Evolutionary conservation across 2,329 filamentous ascomycete genomes (phyloP), one percentile per base, ranked within the genome.

Genomic region (Fonsecaea pugnacius): DNA sequence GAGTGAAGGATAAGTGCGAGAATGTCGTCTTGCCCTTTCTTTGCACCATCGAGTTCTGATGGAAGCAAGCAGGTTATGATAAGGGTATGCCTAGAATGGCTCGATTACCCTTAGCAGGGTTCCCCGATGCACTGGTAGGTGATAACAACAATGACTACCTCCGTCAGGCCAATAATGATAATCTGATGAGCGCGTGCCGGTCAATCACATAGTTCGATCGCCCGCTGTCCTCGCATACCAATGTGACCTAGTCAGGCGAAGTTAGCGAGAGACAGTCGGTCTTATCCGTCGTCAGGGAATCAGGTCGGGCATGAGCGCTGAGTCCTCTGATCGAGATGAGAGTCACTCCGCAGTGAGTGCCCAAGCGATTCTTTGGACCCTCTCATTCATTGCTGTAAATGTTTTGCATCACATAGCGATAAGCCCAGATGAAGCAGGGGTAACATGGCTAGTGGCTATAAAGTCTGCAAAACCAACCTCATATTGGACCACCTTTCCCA

Each of bases 101-200:
- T 24, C 18, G n/a, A 24, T 2, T 27, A 48, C 43, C 43, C n/a
- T 7, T 7, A 48, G 5, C 18, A 27, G 18, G 43, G 43, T 27
- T 48, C 43, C 21, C 43, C 18, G 24, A 21, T 6, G 18, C 18
- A 24, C 43, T 24, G 16, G 21, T 48, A 21, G 40, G 43, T 27
- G 43, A 48, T 48, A 48, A 48, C 43, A 48, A 48, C 2, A 14
- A 48, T 48, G 43, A 21, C 18, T 18, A 48, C 43, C 43, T 48
- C 43, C 43, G 43, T 48, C 16, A 27, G 14, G 24, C 43, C 43
- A 48, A 48, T 48, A 21, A 24, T 48, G 24, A 27, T 16, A 10
- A 48, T 21, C 9, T 24, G 21, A 21, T 12, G 43, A 48, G 43
- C 9, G 18, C 43, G 21, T 48, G 21, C 1, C 43, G 8, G 4